phyloP scores from a whole-genome alignment of 768 basidiomycete genomes.

The Agrocybe pediades region DNA sequence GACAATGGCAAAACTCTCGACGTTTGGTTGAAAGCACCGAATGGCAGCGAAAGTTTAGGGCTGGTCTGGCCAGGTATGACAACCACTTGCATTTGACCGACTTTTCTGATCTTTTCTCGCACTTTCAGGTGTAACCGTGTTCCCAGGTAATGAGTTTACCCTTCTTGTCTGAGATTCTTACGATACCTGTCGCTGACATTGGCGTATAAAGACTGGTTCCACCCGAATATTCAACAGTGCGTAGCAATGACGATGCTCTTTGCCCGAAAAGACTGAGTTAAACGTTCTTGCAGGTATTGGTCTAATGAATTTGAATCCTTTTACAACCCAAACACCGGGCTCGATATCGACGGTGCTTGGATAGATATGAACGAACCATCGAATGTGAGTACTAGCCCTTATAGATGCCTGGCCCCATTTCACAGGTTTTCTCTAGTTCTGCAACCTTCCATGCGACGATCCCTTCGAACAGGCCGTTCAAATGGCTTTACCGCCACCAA shows the following conservation, averaged over 20 bases:
- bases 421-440: conserved; percentile 45
- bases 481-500: conserved; percentile 55
- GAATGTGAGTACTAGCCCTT: conserved; percentile 38
- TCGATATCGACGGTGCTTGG: conserved; percentile 75
- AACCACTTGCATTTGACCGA: not conserved
- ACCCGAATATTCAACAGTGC: conserved; percentile 51
- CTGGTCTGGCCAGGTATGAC: conserved; percentile 64
- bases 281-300: conserved; percentile 51
- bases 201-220: conserved; percentile 57
- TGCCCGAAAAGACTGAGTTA: not conserved
- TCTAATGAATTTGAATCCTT: conserved; percentile 59
- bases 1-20: conserved; percentile 53
- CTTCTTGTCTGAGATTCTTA: not conserved
- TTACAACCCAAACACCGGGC: conserved; percentile 50
- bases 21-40: conserved; percentile 62
- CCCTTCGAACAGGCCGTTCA: conserved; percentile 58
- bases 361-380: conserved; percentile 79
- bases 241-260: conserved; percentile 21
- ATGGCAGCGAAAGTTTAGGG: conserved; percentile 58
- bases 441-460: conserved; percentile 59
- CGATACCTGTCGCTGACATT: too few relatives aligned
- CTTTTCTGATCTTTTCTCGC: not conserved
- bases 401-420: not conserved
- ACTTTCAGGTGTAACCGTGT: conserved; percentile 52
- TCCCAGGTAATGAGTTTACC: conserved; percentile 39